Evolutionary conservation across 2,329 filamentous ascomycete genomes (phyloP), one percentile per base, ranked within the genome.

Genomic region (Stachybotrys elegans): DNA sequence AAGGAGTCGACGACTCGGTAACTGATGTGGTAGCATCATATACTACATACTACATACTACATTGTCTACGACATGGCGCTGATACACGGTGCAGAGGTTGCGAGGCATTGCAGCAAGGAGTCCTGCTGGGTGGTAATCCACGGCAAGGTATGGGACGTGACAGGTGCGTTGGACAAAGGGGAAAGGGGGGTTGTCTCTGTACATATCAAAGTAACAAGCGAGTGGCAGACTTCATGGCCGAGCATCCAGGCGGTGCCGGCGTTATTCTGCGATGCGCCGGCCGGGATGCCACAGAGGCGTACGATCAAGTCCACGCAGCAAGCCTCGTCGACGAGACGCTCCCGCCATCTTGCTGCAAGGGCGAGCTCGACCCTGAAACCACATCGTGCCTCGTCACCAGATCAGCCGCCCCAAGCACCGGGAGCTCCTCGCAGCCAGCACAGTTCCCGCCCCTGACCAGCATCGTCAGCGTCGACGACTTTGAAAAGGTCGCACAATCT

Each of bases 401-500:
- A n/a, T n/a, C n/a, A n/a, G n/a, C n/a, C n/a, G n/a, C n/a, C n/a
- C 37, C 40, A 1, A 20, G 13, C n/a, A 20, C 16, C 19, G 34
- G 44, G 4, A 29, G 32, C 13, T 11, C 34, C 6, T 16, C 29
- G 11, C 27, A 44, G 12, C 4, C 22, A 3, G 44, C 22, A 44
- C 4, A 46, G 25, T 32, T 38, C 25, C 64, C 63, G 2, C 55
- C 54, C 2, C 47, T 67, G n/a, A 47, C 40, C 22, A 54, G 47
- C 23, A 49, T 68, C 21, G 57, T 67, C 50, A 67, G 63, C 41
- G 51, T 62, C 2, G 51, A 63, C 36, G 66, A 68, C 43, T 68
- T 68, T 39, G 63, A 68, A 40, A 45, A 51, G n/a, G 55, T 62
- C 3, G 65, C 65, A 3, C 45, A 61, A 36, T 46, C 46, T 12